Conservation (phyloP, 139 green algal genomes). For the Protoeuglena noctilucae region DNA sequence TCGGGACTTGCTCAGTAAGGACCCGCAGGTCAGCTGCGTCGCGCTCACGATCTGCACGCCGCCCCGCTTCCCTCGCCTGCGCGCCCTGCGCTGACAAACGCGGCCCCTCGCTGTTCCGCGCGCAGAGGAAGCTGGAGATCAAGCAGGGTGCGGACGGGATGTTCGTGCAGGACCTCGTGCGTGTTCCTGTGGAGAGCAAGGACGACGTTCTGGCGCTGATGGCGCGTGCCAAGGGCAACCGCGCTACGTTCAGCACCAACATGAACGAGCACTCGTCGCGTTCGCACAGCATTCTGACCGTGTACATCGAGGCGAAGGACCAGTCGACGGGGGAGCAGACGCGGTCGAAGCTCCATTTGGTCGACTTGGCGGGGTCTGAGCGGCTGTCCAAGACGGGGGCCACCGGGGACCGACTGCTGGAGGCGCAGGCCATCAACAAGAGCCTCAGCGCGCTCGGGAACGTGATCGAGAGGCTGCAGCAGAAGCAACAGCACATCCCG, state of each 20-base stretch:
- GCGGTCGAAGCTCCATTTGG: conserved; percentile 3
- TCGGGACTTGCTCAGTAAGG: not conserved
- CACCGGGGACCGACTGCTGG: not conserved
- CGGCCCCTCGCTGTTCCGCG: no score
- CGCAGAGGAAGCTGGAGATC: not conserved
- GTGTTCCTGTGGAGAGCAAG: not conserved
- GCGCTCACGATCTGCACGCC: no score
- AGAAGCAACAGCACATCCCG: conserved; percentile 1
- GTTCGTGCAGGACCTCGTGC: not conserved
- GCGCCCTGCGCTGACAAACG: no score
- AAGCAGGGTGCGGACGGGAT: not conserved
- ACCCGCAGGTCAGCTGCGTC: no score
- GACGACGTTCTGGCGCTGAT: not conserved
- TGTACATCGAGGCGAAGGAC: conserved; percentile 1
- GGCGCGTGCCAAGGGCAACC: not conserved
- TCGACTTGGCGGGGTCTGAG: conserved; percentile 9
- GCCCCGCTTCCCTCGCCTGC: no score
- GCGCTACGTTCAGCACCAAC: not conserved
- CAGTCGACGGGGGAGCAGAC: not conserved
- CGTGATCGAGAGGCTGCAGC: conserved; percentile 1
- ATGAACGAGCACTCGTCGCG: conserved; percentile 8
- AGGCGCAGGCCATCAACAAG: conserved; percentile 8
- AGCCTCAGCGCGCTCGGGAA: conserved; percentile 1
- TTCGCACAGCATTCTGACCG: conserved; percentile 3
- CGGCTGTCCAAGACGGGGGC: conserved; percentile 2